Evolutionary conservation across 23 red algal species (phyloP), one percentile per base, ranked within the genome.

Genomic region (Gracilaria vermiculophylla): DNA sequence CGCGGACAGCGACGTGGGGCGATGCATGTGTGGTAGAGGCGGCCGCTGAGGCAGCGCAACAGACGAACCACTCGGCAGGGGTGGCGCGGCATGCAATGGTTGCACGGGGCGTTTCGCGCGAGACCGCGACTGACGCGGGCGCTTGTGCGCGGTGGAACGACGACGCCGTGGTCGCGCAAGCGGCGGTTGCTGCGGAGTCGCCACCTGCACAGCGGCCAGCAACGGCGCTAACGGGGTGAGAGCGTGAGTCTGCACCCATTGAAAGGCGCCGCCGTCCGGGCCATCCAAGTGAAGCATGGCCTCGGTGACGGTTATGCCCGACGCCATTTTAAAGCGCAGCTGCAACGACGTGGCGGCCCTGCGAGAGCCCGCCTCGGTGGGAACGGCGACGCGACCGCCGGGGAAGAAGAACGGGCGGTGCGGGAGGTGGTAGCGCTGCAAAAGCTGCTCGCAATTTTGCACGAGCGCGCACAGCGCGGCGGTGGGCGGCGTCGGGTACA

Each of bases 351-450:
- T 89, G 50, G 62, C 85, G 52, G 56, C 69, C 2, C 85, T 45
- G 12, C 85, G 85, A 5, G 69, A 65, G 85, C 85, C 85, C 3
- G 53, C 85, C 69, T 89, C 72, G 69, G 72, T 89, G 32, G 85
- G 85, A 27, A 78, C 85, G 41, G 85, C 61, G 34, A 89, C 72
- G 23, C 85, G 69, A 14, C 52, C 85, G 72, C 85, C 85, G 67
- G 85, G 85, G 85, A 89, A 89, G 72, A 65, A 89, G 69, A 77
- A 78, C 7, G 85, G 85, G 24, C 85, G 85, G n/a, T 65, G 53
- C 19, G 50, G 47, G 19, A 56, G 53, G 16, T 47, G 35, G 19
- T 62, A 76, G 29, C 48, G 47, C 20, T 65, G 67, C 40, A 77
- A 27, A 34, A 89, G 72, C 33, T 60, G 32, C 53, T 89, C 85